Evolutionary conservation across 2,329 filamentous ascomycete species (phyloP).

Genomic region (Exserohilum turcica): DNA sequence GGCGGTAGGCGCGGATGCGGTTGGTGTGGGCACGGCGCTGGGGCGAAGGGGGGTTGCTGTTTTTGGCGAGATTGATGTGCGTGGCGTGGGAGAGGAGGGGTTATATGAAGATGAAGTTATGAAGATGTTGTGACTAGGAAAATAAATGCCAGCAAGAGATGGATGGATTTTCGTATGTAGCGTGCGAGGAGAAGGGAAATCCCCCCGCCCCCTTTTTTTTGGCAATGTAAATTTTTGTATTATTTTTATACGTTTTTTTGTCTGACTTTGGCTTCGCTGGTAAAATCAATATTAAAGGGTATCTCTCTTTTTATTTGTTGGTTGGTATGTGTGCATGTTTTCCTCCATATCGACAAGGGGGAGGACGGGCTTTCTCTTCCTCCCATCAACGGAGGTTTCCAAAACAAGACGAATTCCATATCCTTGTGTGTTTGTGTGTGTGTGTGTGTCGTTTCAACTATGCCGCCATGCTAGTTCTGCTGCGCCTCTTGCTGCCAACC

Average conservation of each 20-base stretch:
- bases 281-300: conserved; percentile 1
- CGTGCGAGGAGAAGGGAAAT: too few relatives aligned
- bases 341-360: too few relatives aligned
- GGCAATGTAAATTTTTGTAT: not conserved
- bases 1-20: conserved; percentile 67
- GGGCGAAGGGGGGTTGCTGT: conserved; percentile 66
- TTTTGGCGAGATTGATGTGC: conserved; percentile 63
- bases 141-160: too few relatives aligned
- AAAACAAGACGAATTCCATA: not conserved
- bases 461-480: conserved; percentile 27
- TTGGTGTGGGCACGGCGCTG: conserved; percentile 70
- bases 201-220: too few relatives aligned
- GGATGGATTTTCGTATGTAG: too few relatives aligned
- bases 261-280: not conserved
- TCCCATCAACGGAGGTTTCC: not conserved
- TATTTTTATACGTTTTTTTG: not conserved
- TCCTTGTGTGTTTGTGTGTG: not conserved
- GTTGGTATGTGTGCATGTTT: too few relatives aligned
- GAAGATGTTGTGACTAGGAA: too few relatives aligned
- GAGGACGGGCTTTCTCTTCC: too few relatives aligned
- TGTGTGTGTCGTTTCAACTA: not conserved
- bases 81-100: not conserved
- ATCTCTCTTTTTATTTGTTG: not conserved
- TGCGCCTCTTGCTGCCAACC: conserved; percentile 31
- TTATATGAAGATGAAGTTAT: not conserved